Percentiles rank a stretch among this genome's conserved stretches.
Conservation (phyloP, 176 grass and related monocot species). For the Dactylis glomerata region DNA sequence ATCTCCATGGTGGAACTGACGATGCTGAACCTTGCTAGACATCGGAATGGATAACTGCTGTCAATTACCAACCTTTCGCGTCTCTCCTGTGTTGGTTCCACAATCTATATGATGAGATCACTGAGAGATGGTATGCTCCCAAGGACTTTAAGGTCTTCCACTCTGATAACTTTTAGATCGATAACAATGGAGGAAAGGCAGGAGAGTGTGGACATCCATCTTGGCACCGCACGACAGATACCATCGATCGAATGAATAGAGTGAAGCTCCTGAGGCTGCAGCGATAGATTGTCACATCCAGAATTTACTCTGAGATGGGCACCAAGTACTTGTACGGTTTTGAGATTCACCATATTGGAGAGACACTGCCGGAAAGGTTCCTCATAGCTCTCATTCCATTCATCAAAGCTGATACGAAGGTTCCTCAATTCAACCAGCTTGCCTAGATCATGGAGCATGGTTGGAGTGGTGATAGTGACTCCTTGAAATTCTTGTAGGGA, state of each 20-base stretch:
- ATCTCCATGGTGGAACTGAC: background rate
- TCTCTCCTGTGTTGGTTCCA: rapidly evolving
- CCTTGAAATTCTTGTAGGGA: background rate
- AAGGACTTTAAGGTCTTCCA: background rate
- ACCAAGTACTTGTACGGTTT: background rate
- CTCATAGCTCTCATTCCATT: background rate
- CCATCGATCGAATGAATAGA: background rate
- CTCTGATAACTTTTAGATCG: background rate
- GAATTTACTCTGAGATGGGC: rapidly evolving
- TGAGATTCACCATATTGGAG: background rate
- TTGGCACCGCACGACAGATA: background rate
- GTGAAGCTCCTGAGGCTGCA: background rate
- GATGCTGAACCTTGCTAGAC: background rate
- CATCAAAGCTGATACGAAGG: rapidly evolving
- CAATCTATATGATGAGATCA: background rate
- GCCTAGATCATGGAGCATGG: background rate
- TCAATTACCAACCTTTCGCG: background rate
- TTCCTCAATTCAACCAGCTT: background rate
- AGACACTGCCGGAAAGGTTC: background rate
- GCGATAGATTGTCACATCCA: background rate
- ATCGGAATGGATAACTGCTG: background rate
- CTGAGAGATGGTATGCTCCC: background rate
- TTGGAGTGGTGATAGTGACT: background rate
- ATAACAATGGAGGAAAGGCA: background rate
- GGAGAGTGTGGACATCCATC: conserved; percentile 6